Percentiles rank a stretch among this genome's conserved stretches.
Evolutionary conservation across 352 stramenopile genomes (phyloP).

Genomic region (Globisporangium nagaii): DNA sequence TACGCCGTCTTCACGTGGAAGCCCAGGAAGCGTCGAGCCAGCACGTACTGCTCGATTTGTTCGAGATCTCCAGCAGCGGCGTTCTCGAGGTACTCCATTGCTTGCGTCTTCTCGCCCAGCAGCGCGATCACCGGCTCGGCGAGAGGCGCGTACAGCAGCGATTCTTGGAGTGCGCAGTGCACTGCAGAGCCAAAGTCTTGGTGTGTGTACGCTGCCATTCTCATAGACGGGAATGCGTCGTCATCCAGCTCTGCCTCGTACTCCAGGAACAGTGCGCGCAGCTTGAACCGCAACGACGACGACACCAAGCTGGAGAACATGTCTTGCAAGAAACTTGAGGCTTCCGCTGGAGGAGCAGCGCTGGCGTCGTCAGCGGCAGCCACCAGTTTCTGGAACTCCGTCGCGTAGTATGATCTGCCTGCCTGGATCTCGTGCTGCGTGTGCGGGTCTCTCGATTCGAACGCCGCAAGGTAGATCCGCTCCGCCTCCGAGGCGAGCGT

Average conservation of each 20-base stretch:
- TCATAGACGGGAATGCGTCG: slow-evolving; percentile 1
- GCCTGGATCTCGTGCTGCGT: slow-evolving; percentile 38
- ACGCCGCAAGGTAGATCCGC: slow-evolving; percentile 25
- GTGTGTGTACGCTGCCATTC: slow-evolving; percentile 50
- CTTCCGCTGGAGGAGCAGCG: neutral
- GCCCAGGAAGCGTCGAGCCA: slow-evolving; percentile 45
- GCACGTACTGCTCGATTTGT: slow-evolving; percentile 48
- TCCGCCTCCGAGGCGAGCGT: slow-evolving; percentile 1
- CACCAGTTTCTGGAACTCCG: slow-evolving; percentile 41
- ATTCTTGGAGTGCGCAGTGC: slow-evolving; percentile 56
- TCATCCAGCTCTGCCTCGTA: slow-evolving; percentile 45
- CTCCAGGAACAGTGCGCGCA: slow-evolving; percentile 61
- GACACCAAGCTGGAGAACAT: slow-evolving; percentile 50
- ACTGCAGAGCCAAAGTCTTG: slow-evolving; percentile 78
- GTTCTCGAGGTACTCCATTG: slow-evolving; percentile 10
- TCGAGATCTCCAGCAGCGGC: slow-evolving; percentile 35
- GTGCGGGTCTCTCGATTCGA: slow-evolving; percentile 19
- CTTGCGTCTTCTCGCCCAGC: slow-evolving; percentile 2
- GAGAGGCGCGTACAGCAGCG: slow-evolving; percentile 33
- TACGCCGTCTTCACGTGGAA: slow-evolving; percentile 35
- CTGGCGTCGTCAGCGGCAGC: neutral
- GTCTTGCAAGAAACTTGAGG: slow-evolving; percentile 36
- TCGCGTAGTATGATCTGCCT: slow-evolving; percentile 32
- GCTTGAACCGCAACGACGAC: slow-evolving; percentile 51
- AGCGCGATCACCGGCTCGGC: slow-evolving; percentile 22